Evolutionary conservation across 2,329 filamentous ascomycete species (phyloP), one percentile per base, ranked within the genome.

Genomic region (Blastomyces percursus): DNA sequence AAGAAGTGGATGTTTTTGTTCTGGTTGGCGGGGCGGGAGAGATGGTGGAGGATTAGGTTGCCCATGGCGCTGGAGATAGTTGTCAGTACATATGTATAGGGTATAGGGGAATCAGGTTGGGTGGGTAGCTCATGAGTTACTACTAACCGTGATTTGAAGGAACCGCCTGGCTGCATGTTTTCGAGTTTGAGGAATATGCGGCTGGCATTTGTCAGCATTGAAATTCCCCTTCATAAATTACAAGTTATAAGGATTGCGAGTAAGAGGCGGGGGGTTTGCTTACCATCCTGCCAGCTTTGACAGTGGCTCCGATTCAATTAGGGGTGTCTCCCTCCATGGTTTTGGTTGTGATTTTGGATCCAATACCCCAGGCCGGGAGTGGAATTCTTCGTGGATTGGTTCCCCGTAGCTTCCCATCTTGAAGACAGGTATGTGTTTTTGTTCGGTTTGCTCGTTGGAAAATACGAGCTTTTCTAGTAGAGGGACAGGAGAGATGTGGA

Each of bases 111-210:
- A 21, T 12, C 0, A 11, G 2, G 21, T 24, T 50, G 40, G 27
- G 27, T 30, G 27, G 27, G 27, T 30, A 4, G 27, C 27, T 30
- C 27, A 30, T 30, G 27, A 30, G 27, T 4, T 30, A 30, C 27
- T 30, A 30, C 52, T 35, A 62, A 71, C 67, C 84, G 82, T 56
- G 89, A 92, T 75, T 95, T 94, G 84, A 95, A 96, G 48, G 89
- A 92, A 66, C 89, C 89, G 27, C 87, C 88, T 4, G 90, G 91
- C 71, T 96, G 91, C 61, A 91, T 83, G 72, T 89, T 90, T 69
- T 95, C 90, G 65, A 94, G 84, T 75, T 95, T 95, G 70, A 95
- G 85, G 74, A 89, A 90, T 74, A 95, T 84, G 77, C 88, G 86
- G 78, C 88, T 73, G 65, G 12, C 8, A 27, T 30, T 42, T 30